A percentile compares a stretch with the other conserved stretches of the same genome.
Evolutionary conservation across 352 stramenopile genomes (phyloP).

Genomic region (Thraustochytrium sp.): DNA sequence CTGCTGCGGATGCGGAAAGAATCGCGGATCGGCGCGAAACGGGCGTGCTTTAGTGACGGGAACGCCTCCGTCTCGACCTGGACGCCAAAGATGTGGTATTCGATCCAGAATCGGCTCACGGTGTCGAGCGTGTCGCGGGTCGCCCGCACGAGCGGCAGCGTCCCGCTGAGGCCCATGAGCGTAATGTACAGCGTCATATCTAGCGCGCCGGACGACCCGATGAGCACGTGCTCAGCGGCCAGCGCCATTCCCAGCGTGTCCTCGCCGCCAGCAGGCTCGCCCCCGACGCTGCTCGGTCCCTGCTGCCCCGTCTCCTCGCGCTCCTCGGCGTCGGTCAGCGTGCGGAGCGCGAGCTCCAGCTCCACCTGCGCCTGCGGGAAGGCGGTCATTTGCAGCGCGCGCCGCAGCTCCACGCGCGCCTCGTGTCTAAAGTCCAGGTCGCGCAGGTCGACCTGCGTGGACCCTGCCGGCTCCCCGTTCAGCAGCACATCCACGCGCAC

Average conservation of each 20-base stretch:
- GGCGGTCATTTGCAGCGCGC: background rate
- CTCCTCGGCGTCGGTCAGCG: background rate
- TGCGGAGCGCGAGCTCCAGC: background rate
- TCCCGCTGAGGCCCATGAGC: background rate
- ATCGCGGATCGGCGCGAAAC: conserved; percentile 30
- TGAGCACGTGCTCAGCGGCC: conserved; percentile 17
- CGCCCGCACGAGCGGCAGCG: background rate
- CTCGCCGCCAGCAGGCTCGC: background rate
- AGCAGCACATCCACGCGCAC: background rate
- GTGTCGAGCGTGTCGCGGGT: background rate
- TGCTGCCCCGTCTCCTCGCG: background rate
- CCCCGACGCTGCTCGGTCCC: background rate
- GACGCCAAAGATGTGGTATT: conserved; percentile 33
- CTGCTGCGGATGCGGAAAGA: conserved; percentile 12
- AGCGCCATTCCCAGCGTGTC: background rate
- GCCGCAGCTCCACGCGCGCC: background rate
- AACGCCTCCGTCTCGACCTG: conserved; percentile 36
- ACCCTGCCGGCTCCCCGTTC: background rate
- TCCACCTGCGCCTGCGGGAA: background rate
- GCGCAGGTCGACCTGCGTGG: background rate
- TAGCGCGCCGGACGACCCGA: background rate
- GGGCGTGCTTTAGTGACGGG: background rate
- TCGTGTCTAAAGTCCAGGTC: background rate
- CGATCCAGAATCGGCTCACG: background rate
- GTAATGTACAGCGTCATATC: conserved; percentile 39